Conservation (phyloP, 2,329 filamentous ascomycete species). For the Aspergillus sclerotialis region DNA sequence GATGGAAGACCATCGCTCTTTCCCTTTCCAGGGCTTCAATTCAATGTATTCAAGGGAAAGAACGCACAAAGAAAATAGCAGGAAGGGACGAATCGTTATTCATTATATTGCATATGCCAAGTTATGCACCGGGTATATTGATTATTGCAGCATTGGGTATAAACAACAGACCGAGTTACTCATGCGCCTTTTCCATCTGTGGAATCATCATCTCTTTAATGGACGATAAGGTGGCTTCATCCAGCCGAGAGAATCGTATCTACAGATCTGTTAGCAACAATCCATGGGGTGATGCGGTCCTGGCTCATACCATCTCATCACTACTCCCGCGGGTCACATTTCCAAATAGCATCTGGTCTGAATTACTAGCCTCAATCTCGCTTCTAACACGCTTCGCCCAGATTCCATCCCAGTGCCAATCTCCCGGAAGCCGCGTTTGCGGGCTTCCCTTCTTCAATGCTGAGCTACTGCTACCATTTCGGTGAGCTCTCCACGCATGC, state of each 20-base stretch:
- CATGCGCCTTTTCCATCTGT: constrained; percentile 17
- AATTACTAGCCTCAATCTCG: constrained; percentile 67
- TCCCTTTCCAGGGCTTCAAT: neutral
- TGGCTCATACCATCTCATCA: constrained; percentile 67
- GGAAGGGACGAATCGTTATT: neutral
- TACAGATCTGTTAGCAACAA: constrained; percentile 15
- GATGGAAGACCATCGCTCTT: neutral
- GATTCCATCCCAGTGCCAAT: constrained; percentile 98
- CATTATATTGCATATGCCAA: neutral
- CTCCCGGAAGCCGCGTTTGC: constrained; percentile 56
- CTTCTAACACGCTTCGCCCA: constrained; percentile 86
- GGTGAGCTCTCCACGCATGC: constrained; percentile 82
- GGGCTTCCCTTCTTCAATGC: constrained; percentile 39
- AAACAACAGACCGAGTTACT: constrained; percentile 13
- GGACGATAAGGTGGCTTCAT: constrained; percentile 22
- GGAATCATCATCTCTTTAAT: constrained; percentile 32
- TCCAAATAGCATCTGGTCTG: constrained; percentile 74
- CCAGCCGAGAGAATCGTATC: constrained; percentile 36
- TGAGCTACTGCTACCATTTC: constrained; percentile 32
- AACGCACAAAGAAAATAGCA: neutral
- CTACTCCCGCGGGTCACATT: constrained; percentile 45
- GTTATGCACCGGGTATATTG: neutral
- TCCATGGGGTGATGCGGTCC: no score
- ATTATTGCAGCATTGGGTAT: constrained; percentile 14
- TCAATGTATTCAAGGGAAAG: neutral